Percentiles rank a stretch among this genome's conserved stretches.
Conservation (phyloP, 140 eudicot genomes). For the Bidens hawaiensis region DNA sequence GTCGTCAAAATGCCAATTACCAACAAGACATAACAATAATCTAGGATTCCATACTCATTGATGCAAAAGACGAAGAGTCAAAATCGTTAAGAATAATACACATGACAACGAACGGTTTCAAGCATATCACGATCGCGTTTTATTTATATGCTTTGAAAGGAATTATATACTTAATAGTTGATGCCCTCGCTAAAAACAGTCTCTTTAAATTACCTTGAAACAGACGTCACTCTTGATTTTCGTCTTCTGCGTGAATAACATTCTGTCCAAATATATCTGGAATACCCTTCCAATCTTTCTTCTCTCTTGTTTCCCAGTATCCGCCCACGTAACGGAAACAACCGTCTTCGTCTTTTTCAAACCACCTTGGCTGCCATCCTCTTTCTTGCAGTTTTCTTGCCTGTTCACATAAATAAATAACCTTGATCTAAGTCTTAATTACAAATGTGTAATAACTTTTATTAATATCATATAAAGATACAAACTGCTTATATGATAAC, state of each 20-base stretch:
- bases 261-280: slow-evolving; percentile 73
- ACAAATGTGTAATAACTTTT: neutral
- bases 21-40: neutral
- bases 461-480: too few species aligned
- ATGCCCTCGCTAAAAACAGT: neutral
- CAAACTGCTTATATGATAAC: too few species aligned
- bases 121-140: slow-evolving; percentile 11
- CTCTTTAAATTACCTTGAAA: neutral
- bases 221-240: slow-evolving; percentile 4
- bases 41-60: neutral
- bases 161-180: slow-evolving; percentile 22
- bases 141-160: neutral
- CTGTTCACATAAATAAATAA: slow-evolving; percentile 27
- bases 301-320: slow-evolving; percentile 92
- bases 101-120: neutral
- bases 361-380: slow-evolving; percentile 97
- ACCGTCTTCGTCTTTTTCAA: slow-evolving; percentile 76
- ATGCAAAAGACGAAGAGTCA: neutral
- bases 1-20: neutral
- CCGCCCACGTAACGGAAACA: slow-evolving; percentile 78
- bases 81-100: slow-evolving; percentile 6
- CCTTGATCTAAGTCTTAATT: neutral
- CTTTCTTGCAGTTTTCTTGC: slow-evolving; percentile 92
- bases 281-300: slow-evolving; percentile 66
- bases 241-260: neutral